A percentile compares a stretch with the other conserved stretches of the same genome.
phyloP scores from a whole-genome alignment of 2,329 filamentous ascomycete species.

The Monosporascus sp. region DNA sequence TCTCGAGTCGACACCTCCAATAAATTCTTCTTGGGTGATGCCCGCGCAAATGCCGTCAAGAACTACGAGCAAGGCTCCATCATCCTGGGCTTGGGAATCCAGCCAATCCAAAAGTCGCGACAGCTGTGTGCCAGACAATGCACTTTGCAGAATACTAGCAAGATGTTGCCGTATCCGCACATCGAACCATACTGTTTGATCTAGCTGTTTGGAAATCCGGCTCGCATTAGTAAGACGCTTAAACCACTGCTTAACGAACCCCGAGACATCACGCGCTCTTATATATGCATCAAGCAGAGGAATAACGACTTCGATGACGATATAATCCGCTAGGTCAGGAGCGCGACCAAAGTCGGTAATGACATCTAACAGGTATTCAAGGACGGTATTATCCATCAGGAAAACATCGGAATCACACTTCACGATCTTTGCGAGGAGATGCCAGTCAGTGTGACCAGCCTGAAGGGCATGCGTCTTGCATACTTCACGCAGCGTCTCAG shows the following conservation, averaged over 20 bases:
- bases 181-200: conserved; percentile 23
- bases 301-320: conserved; percentile 29
- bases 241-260: conserved; percentile 35
- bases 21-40: conserved; percentile 28
- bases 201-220: conserved; percentile 4
- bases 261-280: conserved; percentile 33
- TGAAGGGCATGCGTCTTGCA: conserved; percentile 22
- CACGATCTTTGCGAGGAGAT: conserved; percentile 36
- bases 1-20: conserved; percentile 24
- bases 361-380: conserved; percentile 25
- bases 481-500: conserved; percentile 27
- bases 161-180: conserved; percentile 19
- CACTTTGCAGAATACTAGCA: conserved; percentile 27
- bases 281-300: conserved; percentile 37
- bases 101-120: conserved; percentile 30
- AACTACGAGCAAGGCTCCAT: conserved; percentile 28
- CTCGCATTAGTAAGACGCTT: conserved; percentile 16
- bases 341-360: conserved; percentile 23
- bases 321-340: conserved; percentile 14
- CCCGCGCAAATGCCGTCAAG: conserved; percentile 33
- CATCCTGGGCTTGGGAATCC: conserved; percentile 15
- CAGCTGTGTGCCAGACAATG: conserved; percentile 33
- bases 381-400: conserved; percentile 28
- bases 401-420: conserved; percentile 41
- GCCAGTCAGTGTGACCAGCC: conserved; percentile 30